Evolutionary conservation across 495 filamentous ascomycete genomes (phyloP), one percentile per base, ranked within the genome.

Genomic region (Aspergillus asperescens): DNA sequence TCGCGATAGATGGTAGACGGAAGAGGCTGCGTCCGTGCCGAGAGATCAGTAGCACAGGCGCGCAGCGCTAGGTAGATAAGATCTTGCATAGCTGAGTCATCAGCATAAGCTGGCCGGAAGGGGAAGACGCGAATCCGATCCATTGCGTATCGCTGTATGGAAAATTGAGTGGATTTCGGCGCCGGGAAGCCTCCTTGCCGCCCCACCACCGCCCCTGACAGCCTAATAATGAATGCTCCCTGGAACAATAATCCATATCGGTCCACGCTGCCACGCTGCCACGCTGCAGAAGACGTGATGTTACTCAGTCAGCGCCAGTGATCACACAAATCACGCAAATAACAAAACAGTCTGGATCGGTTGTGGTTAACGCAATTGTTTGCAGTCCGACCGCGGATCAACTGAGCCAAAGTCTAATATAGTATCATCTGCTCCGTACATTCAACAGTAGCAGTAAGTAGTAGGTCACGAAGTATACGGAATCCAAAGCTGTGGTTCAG

Each of bases 1-100:
- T n/a, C n/a, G n/a, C n/a, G n/a, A n/a, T n/a, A n/a, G n/a, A n/a
- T n/a, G n/a, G 41, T 28, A 27, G 35, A 20, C 44, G 44, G 44
- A 47, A 47, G 44, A 47, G 44, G 28, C 44, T 35, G 44, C 29
- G 44, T 34, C 44, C 44, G 44, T 47, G 44, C 44, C 44, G 44
- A 47, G 29, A 47, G 44, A 47, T 47, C 44, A 4, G 43, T 31
- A 19, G 43, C 44, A 23, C 10, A 18, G 24, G 18, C n/a, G 29
- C 12, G 4, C 20, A n/a, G n/a, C n/a, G n/a, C 19, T 18, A 1
- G 2, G 27, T 27, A 31, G 44, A 35, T 35, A 35, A 47, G 28
- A 46, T 46, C 29, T 24, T 47, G 44, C 4, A 32, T 46, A 47
- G 44, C 44, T 47, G 44, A 47, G 19, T 47, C 28, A 47, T 7